Evolutionary conservation across 2,329 filamentous ascomycete species (phyloP), one percentile per base, ranked within the genome.

Genomic region (Penicillium sp.): DNA sequence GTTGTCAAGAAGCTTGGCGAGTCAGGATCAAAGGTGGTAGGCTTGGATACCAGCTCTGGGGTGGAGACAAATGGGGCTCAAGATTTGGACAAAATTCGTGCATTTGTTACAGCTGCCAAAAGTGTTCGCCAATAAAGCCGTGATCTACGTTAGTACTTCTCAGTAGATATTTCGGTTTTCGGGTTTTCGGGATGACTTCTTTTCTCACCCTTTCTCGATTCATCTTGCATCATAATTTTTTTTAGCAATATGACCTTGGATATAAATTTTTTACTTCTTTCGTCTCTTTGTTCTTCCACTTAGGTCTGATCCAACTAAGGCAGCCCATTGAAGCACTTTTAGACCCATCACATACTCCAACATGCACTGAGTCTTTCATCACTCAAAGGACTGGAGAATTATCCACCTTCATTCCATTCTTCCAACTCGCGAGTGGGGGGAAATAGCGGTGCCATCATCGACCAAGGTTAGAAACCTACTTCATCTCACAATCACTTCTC

Each of bases 1-100:
- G 83, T 85, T 8, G 78, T 99, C 19, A 78, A 80, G 23, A 81
- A 83, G 14, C 77, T 93, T 16, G 88, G 87, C 0, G 79, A 83
- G 7, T 72, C 85, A 10, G 80, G 80, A 26, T 80, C 80, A 10
- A 85, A 88, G 58, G 85, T 97, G 13, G 79, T 92, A 33, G 93
- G 89, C 2, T 90, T 99, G 3, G 95, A 99, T 78, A 91, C 96
- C 21, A 96, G 92, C 74, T 96, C 91, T 69, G 96, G 96, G 0
- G 92, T 99, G 2, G 95, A 98, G 76, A 87, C 86, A 35, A 84
- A 89, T 65, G 93, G 92, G 2, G 80, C 86, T 70, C 95, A 99
- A 76, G 90, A 88, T 74, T 68, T 93, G 56, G 84, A 86, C 19
- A 96, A 89, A 78, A 98, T 99, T 65, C 80, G 81, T 62, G 85